Conservation (phyloP, 768 basidiomycete genomes). For the Ramaria sp. region DNA sequence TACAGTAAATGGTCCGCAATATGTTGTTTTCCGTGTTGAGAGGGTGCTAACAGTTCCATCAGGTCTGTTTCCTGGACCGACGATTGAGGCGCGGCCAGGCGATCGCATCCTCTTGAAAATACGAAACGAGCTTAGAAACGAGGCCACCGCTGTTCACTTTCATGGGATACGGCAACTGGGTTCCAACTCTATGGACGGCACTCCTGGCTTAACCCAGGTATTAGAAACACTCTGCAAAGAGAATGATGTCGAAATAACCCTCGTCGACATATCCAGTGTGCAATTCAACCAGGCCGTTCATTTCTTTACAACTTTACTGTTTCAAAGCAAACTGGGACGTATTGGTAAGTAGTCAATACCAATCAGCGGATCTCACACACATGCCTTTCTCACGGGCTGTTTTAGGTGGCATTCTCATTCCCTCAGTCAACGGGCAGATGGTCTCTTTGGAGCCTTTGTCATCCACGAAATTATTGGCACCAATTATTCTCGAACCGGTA, state of each 20-base stretch:
- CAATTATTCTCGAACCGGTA: neutral
- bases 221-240: too few species aligned
- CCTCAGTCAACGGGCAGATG: constrained; percentile 11
- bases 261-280: constrained; percentile 2
- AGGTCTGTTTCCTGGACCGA: constrained; percentile 13
- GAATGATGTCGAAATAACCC: neutral
- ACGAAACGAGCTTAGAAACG: constrained; percentile 7
- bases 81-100: constrained; percentile 13
- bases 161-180: constrained; percentile 11
- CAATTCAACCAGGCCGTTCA: neutral
- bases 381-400: neutral
- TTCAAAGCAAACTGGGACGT: constrained; percentile 2
- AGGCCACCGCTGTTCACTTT: constrained; percentile 10
- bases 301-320: constrained; percentile 9
- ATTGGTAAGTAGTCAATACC: neutral
- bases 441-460: constrained; percentile 13
- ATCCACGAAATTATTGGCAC: constrained; percentile 6
- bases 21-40: neutral
- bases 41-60: neutral
- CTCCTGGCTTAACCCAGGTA: constrained; percentile 4
- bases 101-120: constrained; percentile 11
- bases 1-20: constrained; percentile 10
- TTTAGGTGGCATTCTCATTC: constrained; percentile 13
- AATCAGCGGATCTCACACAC: neutral
- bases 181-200: constrained; percentile 5